Evolutionary conservation across 805 yeast genomes (phyloP), one percentile per base, ranked within the genome.

Genomic region (Barnettozyma sucrosica): DNA sequence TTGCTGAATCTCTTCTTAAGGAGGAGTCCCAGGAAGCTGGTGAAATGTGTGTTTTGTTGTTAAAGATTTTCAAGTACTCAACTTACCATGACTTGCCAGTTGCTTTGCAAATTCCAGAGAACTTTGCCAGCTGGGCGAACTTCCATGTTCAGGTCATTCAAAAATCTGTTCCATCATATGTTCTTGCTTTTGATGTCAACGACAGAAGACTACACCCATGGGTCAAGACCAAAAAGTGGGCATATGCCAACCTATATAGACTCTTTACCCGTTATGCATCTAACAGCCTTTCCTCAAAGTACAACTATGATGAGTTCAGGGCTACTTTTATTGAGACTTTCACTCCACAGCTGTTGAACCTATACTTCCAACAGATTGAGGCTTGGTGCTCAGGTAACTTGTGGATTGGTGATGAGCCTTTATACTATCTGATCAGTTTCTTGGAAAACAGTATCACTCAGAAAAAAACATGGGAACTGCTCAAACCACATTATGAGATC

Each of bases 211-310:
- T 66, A 19, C 70, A 76, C 55, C 83, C 80, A 43, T 85, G 84
- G 84, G 82, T 71, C 61, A 92, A 80, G 66, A 77, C 80, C 55
- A 90, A 77, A 68, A 93, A 92, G 64, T 92, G 98, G 97, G 79
- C 95, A 1, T 81, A 81, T 59, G 89, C 88, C 21, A 89, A 87
- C 62, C 62, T 90, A 36, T 76, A 74, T 54, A 77, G 95, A 54
- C 62, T 89, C 3, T 86, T 86, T 57, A 75, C 75, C 45, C 75
- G 92, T 56, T 89, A 85, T 60, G 88, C 84, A 1, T 76, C 86
- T 0, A 65, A 65, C 20, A 66, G 71, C 2, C 53, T 70, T 18
- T 63, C 69, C 44, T 69, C 60, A 48, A 79, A 75, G 52, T 79
- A 72, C 56, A 69, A 71, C 20, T 86, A 87, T 58, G 72, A 69